phyloP scores from a whole-genome alignment of 2,329 filamentous ascomycete genomes.

The Colletotrichum horii region DNA sequence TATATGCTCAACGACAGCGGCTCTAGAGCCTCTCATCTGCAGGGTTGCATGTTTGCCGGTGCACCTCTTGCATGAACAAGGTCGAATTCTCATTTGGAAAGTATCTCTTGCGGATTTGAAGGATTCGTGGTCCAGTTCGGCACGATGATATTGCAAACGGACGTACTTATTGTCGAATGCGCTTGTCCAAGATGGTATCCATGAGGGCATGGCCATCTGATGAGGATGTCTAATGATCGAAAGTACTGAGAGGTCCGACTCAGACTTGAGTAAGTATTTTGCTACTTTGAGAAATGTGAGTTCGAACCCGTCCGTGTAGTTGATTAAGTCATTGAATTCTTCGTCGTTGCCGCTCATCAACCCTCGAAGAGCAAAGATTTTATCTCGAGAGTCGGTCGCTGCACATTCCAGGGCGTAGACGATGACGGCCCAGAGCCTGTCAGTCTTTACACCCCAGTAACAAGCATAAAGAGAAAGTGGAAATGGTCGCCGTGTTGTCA shows the following conservation, averaged over 20 bases:
- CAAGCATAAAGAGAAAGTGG: background rate
- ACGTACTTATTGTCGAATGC: too few species aligned
- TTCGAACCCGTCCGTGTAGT: accelerated
- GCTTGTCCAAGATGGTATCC: background rate
- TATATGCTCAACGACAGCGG: too few species aligned
- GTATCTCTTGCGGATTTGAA: too few species aligned
- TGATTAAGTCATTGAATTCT: background rate
- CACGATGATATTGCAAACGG: too few species aligned
- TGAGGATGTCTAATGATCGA: background rate
- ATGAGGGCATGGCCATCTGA: background rate
- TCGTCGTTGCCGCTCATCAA: accelerated
- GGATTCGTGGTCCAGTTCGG: too few species aligned
- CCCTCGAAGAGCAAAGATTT: background rate
- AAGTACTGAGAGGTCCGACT: background rate
- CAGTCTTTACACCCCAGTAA: too few species aligned
- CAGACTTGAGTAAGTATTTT: background rate
- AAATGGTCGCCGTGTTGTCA: background rate
- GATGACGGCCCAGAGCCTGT: too few species aligned
- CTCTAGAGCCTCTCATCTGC: too few species aligned
- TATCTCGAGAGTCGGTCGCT: background rate
- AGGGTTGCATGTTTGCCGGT: too few species aligned
- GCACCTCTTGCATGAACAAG: too few species aligned
- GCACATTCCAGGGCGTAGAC: background rate
- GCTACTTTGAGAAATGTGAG: background rate
- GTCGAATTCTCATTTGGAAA: too few species aligned